Evolutionary conservation across 1,139 yeast species (phyloP).

Genomic region (Hanseniaspora uvarum): DNA sequence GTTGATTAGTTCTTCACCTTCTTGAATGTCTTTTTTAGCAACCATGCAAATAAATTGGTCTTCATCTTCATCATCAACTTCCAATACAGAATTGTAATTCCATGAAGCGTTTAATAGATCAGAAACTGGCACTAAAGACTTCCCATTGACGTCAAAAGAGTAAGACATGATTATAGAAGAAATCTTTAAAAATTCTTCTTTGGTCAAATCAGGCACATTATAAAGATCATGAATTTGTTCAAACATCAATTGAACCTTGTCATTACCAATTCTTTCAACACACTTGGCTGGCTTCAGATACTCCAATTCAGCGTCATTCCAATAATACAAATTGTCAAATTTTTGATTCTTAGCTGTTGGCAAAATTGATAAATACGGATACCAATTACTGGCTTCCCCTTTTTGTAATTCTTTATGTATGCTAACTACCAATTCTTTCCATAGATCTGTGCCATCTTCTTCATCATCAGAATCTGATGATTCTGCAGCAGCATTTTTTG

Average conservation of each 20-base stretch:
- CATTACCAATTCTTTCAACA: constrained; percentile 58
- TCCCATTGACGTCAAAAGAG: constrained; percentile 51
- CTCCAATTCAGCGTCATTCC: constrained; percentile 46
- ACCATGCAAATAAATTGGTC: constrained; percentile 47
- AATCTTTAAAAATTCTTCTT: constrained; percentile 54
- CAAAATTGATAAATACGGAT: constrained; percentile 56
- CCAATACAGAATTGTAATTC: constrained; percentile 8
- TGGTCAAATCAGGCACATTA: constrained; percentile 30
- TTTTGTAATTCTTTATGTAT: constrained; percentile 47
- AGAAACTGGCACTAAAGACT: constrained; percentile 89
- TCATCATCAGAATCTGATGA: constrained; percentile 31
- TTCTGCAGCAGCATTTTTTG: neutral
- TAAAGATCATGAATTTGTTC: constrained; percentile 16
- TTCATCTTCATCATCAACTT: constrained; percentile 15
- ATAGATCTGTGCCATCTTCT: constrained; percentile 45
- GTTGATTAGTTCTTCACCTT: constrained; percentile 70
- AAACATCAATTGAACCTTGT: constrained; percentile 55
- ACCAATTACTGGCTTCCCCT: constrained; percentile 49
- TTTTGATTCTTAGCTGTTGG: constrained; percentile 35
- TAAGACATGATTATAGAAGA: constrained; percentile 65
- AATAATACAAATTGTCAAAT: constrained; percentile 68
- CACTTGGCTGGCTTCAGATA: constrained; percentile 60
- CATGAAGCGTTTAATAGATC: constrained; percentile 65
- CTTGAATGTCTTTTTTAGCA: constrained; percentile 49
- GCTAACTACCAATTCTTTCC: constrained; percentile 68